Percentiles rank a stretch among this genome's conserved stretches.
These are phyloP conservation scores for Mrakia blollopis DNA, from an alignment of 768 basidiomycete species.

Conservation along the genomic window DNA sequence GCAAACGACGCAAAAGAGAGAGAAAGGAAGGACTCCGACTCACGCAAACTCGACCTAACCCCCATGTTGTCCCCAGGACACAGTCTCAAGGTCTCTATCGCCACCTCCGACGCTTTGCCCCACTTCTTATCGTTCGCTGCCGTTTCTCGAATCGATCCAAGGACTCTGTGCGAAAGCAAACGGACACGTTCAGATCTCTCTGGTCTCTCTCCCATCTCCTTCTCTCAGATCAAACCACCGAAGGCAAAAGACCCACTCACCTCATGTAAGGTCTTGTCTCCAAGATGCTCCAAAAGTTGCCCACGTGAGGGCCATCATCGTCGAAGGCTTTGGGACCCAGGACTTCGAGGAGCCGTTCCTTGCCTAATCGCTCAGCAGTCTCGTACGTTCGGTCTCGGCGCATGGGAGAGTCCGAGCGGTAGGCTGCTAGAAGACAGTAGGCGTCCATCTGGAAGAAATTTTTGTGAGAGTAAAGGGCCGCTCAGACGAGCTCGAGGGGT, in stretches of 20 bases:
- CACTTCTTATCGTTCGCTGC: conserved; percentile 10
- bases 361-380: conserved; percentile 1
- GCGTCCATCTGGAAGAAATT: conserved; percentile 9
- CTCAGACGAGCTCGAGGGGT: not conserved
- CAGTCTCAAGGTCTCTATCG: conserved; percentile 12
- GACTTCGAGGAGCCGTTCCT: not conserved
- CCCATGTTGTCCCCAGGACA: conserved; percentile 22
- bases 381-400: not conserved
- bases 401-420: conserved; percentile 1
- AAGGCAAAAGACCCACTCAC: not conserved
- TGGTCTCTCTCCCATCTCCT: no score
- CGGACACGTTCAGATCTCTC: no score
- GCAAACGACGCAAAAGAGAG: not conserved
- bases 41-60: conserved; percentile 11
- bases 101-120: not conserved
- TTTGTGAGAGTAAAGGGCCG: not conserved
- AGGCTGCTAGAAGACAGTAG: conserved; percentile 5
- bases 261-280: conserved; percentile 19
- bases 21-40: not conserved
- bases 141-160: conserved; percentile 13
- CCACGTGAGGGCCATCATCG: conserved; percentile 2
- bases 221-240: not conserved
- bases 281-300: conserved; percentile 3
- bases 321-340: not conserved
- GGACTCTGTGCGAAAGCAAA: not conserved